phyloP scores from a whole-genome alignment of 176 grass and related monocot species.

The Eleusine coracana region DNA sequence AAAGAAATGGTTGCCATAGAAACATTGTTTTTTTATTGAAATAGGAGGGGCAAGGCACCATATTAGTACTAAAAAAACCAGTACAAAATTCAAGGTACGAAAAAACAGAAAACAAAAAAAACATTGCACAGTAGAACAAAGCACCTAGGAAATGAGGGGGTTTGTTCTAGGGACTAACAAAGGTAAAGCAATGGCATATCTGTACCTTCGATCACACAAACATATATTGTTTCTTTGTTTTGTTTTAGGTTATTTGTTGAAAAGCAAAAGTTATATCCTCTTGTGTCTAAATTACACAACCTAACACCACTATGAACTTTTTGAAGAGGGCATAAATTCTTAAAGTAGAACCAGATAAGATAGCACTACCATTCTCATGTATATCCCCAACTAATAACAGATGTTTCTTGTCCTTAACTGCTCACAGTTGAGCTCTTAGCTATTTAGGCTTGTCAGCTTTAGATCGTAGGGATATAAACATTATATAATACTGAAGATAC shows the following conservation, averaged over 20 bases:
- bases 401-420: constrained; percentile 8
- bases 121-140: not conserved
- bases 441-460: not conserved
- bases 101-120: too few relatives aligned
- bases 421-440: not conserved
- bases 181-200: not conserved
- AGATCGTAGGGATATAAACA: constrained; percentile 32
- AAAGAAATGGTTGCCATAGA: too few relatives aligned
- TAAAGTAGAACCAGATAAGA: constrained; percentile 4
- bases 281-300: constrained; percentile 14
- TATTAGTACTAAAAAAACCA: too few relatives aligned
- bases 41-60: too few relatives aligned
- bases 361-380: not conserved
- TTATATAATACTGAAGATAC: not conserved
- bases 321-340: not conserved
- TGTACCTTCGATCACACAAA: constrained; percentile 4
- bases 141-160: not conserved
- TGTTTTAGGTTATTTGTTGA: not conserved
- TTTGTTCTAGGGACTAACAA: not conserved
- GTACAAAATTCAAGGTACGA: too few relatives aligned
- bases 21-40: too few relatives aligned
- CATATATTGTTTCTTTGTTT: not conserved
- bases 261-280: not conserved
- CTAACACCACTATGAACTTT: not conserved
- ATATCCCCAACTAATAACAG: not conserved